A percentile compares a stretch with the other conserved stretches of the same genome.
phyloP scores from a whole-genome alignment of 768 basidiomycete species.

The Goffeauzyma gilvescens region DNA sequence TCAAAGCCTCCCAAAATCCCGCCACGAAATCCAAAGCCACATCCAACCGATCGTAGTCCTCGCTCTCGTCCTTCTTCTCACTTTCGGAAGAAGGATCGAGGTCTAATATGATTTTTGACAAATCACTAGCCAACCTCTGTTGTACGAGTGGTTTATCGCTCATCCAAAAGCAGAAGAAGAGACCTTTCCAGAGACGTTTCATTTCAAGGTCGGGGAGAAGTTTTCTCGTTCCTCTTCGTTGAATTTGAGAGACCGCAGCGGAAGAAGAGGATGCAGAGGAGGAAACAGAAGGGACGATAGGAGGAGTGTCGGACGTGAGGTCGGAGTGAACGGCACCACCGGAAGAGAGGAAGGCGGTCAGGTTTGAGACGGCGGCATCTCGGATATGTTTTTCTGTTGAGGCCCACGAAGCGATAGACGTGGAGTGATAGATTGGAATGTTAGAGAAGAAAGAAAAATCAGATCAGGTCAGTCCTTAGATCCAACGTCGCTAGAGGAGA shows the following conservation, averaged over 20 bases:
- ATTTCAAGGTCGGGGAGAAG: conserved; percentile 53
- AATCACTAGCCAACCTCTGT: conserved; percentile 66
- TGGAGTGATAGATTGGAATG: neutral
- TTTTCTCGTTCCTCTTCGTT: conserved; percentile 15
- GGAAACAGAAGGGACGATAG: neutral
- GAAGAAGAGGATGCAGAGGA: too few relatives aligned
- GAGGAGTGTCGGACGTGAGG: neutral
- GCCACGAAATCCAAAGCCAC: conserved; percentile 53
- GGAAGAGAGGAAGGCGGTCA: conserved; percentile 56
- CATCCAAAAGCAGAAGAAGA: conserved; percentile 99
- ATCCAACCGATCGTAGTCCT: conserved; percentile 25
- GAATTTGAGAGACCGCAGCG: too few relatives aligned
- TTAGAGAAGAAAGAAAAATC: conserved; percentile 1
- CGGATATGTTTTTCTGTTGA: conserved; percentile 66
- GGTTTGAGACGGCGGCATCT: conserved; percentile 69
- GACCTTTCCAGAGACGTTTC: conserved; percentile 88
- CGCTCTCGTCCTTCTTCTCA: conserved; percentile 1
- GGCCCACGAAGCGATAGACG: neutral
- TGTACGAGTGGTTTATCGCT: conserved; percentile 95
- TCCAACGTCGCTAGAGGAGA: neutral
- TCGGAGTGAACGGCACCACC: conserved; percentile 12
- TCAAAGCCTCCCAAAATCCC: conserved; percentile 79
- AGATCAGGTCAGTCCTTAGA: neutral
- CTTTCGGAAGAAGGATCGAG: conserved; percentile 37
- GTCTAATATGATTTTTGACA: conserved; percentile 60